Evolutionary conservation across 2,329 filamentous ascomycete genomes (phyloP).

Genomic region (Didymosphaeria variabile): DNA sequence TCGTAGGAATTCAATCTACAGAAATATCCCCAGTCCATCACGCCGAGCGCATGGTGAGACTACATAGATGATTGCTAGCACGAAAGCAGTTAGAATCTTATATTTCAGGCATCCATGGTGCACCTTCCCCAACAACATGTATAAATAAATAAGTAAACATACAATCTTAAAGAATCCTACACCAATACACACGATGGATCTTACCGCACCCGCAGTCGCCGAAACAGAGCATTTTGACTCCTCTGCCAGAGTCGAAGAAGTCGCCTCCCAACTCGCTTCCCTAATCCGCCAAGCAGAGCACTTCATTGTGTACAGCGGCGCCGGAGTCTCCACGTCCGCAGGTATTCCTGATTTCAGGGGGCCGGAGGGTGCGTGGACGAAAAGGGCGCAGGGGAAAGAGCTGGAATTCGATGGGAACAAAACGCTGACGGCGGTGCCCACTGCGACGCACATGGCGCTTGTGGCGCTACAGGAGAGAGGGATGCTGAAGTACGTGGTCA

Average conservation of each 20-base stretch:
- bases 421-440: slow-evolving; percentile 9
- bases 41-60: too few relatives aligned
- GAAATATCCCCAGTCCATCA: too few relatives aligned
- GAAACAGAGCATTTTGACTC: slow-evolving; percentile 4
- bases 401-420: slow-evolving; percentile 3
- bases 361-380: slow-evolving; percentile 10
- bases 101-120: too few relatives aligned
- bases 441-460: slow-evolving; percentile 10
- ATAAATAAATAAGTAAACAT: not conserved
- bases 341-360: slow-evolving; percentile 12
- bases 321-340: slow-evolving; percentile 3
- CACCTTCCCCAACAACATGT: not conserved
- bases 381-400: slow-evolving; percentile 13
- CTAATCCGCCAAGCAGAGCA: slow-evolving; percentile 5
- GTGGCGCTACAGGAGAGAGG: slow-evolving; percentile 9
- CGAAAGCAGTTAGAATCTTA: too few relatives aligned
- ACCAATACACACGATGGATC: slow-evolving; percentile 4
- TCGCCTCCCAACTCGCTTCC: slow-evolving; percentile 2
- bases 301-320: slow-evolving; percentile 12
- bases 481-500: slow-evolving; percentile 8
- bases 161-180: not conserved
- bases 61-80: too few relatives aligned
- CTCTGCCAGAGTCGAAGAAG: not conserved
- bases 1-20: not conserved
- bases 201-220: slow-evolving; percentile 10